Evolutionary conservation across 176 grass and related monocot species (phyloP).

Genomic region (Musa beccarii): DNA sequence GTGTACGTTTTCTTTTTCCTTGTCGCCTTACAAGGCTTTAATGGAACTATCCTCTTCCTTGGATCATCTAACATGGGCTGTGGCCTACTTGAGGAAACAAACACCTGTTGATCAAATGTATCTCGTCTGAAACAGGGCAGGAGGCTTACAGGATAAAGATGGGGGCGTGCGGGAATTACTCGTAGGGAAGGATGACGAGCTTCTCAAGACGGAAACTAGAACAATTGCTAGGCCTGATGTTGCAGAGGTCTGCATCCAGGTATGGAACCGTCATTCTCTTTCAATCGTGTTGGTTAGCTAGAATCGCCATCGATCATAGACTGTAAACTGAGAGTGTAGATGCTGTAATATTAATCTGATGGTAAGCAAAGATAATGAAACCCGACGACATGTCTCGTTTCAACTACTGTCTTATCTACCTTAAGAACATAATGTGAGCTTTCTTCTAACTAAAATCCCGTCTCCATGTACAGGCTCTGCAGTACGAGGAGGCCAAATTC

Average conservation of each 20-base stretch:
- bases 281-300: background rate
- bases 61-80: background rate
- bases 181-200: slow-evolving; percentile 74
- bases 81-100: background rate
- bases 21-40: too few species aligned
- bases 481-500: slow-evolving; percentile 64
- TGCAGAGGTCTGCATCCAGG: slow-evolving; percentile 93
- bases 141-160: slow-evolving; percentile 92
- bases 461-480: slow-evolving; percentile 45
- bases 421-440: background rate
- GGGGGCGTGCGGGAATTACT: slow-evolving; percentile 67
- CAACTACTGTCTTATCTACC: slow-evolving; percentile 1
- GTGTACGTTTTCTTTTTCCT: too few species aligned
- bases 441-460: background rate
- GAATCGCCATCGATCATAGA: background rate
- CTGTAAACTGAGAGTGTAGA: too few species aligned
- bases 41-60: too few species aligned
- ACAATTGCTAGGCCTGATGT: slow-evolving; percentile 85
- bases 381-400: background rate
- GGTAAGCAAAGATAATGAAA: background rate
- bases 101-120: background rate
- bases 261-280: background rate
- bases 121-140: slow-evolving; percentile 43
- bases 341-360: too few species aligned
- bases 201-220: slow-evolving; percentile 75